A percentile compares a stretch with the other conserved stretches of the same genome.
Conservation (phyloP, 2,329 filamentous ascomycete genomes). For the Fusarium subtropicale region DNA sequence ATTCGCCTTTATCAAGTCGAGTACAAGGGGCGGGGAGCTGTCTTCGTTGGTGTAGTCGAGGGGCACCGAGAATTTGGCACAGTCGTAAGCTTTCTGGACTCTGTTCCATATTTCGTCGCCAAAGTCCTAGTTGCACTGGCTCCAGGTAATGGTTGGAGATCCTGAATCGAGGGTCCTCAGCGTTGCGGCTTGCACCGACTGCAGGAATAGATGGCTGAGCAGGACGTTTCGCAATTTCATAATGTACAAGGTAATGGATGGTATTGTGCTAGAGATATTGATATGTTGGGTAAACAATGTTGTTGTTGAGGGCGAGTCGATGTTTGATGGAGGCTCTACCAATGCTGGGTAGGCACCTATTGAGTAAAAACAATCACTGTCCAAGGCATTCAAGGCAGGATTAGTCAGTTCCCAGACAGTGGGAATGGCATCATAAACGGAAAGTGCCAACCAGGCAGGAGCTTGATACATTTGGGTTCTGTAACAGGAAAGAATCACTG, state of each 20-base stretch:
- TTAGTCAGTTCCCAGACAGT: background rate
- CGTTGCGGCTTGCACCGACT: background rate
- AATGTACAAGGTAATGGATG: background rate
- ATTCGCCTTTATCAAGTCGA: conserved; percentile 51
- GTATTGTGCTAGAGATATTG: background rate
- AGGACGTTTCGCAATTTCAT: conserved; percentile 7
- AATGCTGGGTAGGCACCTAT: background rate
- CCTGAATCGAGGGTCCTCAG: background rate
- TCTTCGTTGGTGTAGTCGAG: conserved; percentile 53
- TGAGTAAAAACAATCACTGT: background rate
- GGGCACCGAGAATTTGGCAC: conserved; percentile 53
- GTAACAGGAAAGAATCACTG: background rate
- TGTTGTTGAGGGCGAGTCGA: background rate
- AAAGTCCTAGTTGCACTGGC: conserved; percentile 12
- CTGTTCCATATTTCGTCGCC: background rate
- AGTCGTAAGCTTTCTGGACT: conserved; percentile 36
- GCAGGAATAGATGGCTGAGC: background rate
- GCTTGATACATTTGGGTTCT: background rate
- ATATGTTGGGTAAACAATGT: background rate
- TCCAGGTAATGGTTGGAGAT: background rate
- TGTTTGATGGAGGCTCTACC: fast-evolving
- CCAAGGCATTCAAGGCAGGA: background rate
- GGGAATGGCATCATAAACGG: background rate
- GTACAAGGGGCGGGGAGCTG: conserved; percentile 45
- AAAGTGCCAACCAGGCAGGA: background rate